phyloP scores from a whole-genome alignment of 2,329 filamentous ascomycete genomes.

The Dothistroma septosporum region DNA sequence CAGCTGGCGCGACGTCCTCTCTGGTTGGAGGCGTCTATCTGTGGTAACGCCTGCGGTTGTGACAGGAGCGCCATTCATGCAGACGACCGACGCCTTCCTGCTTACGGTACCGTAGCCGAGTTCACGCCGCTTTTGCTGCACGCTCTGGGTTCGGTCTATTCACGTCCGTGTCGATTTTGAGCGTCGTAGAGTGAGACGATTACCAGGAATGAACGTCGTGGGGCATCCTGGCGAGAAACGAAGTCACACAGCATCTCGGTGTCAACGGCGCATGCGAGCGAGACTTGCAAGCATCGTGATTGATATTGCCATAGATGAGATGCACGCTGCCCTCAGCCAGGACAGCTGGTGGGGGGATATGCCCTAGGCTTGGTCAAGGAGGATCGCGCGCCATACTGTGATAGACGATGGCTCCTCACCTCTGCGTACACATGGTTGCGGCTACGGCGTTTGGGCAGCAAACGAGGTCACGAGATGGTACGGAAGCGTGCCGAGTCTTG shows the following conservation, averaged over 20 bases:
- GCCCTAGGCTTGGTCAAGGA: background rate
- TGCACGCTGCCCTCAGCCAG: too few relatives aligned
- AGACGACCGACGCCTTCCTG: background rate
- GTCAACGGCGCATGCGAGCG: too few relatives aligned
- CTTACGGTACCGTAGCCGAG: background rate
- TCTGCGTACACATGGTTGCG: background rate
- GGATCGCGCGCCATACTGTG: background rate
- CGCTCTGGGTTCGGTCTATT: background rate
- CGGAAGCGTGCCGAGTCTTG: background rate
- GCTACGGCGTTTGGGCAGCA: background rate
- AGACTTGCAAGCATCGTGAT: too few relatives aligned
- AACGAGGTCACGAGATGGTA: background rate
- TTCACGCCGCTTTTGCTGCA: background rate
- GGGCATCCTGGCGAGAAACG: background rate
- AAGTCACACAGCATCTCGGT: background rate
- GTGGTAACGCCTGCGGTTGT: background rate
- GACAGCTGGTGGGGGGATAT: background rate
- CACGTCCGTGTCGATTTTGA: background rate
- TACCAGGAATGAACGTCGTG: background rate
- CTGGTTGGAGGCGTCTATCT: slow-evolving; percentile 1
- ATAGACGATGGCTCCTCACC: background rate
- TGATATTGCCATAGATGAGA: too few relatives aligned
- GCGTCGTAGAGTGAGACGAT: background rate
- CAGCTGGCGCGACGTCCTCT: background rate
- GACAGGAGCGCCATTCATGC: background rate